phyloP scores from a whole-genome alignment of 2,329 filamentous ascomycete species.

The Atkinsonella hypoxylon region DNA sequence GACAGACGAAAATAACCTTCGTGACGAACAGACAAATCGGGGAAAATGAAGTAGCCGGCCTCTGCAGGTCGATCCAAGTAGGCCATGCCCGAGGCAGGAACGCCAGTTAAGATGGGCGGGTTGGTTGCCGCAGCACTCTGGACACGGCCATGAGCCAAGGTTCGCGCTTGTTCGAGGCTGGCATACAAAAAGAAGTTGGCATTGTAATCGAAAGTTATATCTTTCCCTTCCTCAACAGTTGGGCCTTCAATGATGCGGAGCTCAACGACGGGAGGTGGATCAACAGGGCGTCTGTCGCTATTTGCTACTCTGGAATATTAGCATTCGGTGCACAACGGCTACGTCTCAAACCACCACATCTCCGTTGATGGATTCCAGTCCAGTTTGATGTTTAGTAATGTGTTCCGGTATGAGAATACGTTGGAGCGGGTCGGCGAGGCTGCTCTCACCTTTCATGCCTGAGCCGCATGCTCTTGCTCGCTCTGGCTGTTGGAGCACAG shows the following conservation, averaged over 20 bases:
- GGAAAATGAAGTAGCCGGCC: constrained; percentile 92
- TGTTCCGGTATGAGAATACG: neutral
- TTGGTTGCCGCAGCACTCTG: constrained; percentile 54
- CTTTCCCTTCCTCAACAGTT: constrained; percentile 46
- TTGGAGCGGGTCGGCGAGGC: neutral
- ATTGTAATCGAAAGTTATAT: constrained; percentile 83
- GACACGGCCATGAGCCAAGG: constrained; percentile 70
- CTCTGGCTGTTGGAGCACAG: constrained; percentile 87
- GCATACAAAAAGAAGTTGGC: constrained; percentile 97
- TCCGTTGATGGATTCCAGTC: neutral
- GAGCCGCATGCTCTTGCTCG: constrained; percentile 90
- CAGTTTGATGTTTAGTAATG: neutral
- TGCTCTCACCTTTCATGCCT: constrained; percentile 74
- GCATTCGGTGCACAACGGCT: constrained; percentile 3
- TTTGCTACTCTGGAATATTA: constrained; percentile 21
- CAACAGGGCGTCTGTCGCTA: constrained; percentile 75
- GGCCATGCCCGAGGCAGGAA: constrained; percentile 89
- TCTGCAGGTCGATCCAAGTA: constrained; percentile 78
- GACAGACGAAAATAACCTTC: constrained; percentile 86
- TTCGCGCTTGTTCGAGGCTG: constrained; percentile 75
- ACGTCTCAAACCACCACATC: neutral
- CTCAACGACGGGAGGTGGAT: constrained; percentile 89
- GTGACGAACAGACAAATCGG: constrained; percentile 88
- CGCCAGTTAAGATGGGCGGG: constrained; percentile 80
- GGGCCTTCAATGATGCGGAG: constrained; percentile 71